Conservation (phyloP, 139 green algal genomes). For the Volvox reticuliferus region DNA sequence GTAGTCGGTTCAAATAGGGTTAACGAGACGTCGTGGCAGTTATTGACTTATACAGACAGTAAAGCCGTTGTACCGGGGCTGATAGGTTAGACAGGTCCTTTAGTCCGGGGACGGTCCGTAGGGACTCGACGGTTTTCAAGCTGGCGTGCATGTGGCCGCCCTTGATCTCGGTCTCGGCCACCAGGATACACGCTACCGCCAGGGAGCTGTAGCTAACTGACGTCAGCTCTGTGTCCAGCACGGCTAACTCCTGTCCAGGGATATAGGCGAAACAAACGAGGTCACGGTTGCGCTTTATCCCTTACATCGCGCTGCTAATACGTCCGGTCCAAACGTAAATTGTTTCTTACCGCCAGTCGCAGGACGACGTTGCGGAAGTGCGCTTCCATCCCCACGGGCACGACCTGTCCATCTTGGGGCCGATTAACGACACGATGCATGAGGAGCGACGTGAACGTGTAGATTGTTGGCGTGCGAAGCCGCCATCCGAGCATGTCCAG, state of each 20-base stretch:
- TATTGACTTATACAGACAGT: slow-evolving; percentile 19
- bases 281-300: too few relatives aligned
- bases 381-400: slow-evolving; percentile 10
- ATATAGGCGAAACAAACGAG: too few relatives aligned
- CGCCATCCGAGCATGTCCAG: slow-evolving; percentile 7
- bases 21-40: neutral
- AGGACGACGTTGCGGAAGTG: neutral
- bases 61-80: slow-evolving; percentile 10
- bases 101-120: neutral
- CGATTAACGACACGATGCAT: slow-evolving; percentile 28
- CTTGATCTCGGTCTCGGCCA: slow-evolving; percentile 43
- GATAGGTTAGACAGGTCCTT: slow-evolving; percentile 2
- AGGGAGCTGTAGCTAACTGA: neutral
- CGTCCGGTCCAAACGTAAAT: too few relatives aligned
- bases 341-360: slow-evolving; percentile 6
- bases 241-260: slow-evolving; percentile 15
- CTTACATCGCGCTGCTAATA: too few relatives aligned
- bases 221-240: slow-evolving; percentile 5
- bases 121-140: neutral
- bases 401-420: neutral
- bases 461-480: slow-evolving; percentile 34
- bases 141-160: neutral
- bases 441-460: slow-evolving; percentile 17
- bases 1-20: neutral
- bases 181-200: slow-evolving; percentile 20